These are phyloP conservation scores for Tetragonia tetragonoides DNA, from an alignment of 148 eudicot genomes.

Conservation along the genomic window DNA sequence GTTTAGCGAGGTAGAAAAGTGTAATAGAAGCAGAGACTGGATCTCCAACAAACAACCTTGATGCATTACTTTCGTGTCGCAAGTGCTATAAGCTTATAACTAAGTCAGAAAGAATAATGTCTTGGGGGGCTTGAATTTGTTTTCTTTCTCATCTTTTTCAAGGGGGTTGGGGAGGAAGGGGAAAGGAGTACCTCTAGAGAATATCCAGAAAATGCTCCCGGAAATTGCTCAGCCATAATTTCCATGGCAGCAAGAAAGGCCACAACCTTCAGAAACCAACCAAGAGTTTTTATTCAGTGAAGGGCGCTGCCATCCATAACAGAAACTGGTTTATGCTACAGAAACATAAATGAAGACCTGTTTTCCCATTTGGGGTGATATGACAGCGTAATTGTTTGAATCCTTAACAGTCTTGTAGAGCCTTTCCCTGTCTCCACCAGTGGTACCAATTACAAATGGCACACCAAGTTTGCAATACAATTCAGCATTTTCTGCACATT, in stretches of 20 bases:
- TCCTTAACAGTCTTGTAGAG: conserved; percentile 70
- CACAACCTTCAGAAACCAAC: conserved; percentile 58
- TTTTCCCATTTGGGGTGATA: conserved; percentile 99
- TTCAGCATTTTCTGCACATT: conserved; percentile 71
- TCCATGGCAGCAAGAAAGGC: conserved; percentile 99
- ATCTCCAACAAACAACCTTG: neutral
- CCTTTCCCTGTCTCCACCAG: conserved; percentile 92
- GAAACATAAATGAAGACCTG: conserved; percentile 45
- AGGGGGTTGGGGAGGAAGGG: neutral
- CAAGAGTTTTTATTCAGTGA: conserved; percentile 14
- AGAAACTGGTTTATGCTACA: conserved; percentile 5
- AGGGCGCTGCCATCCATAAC: neutral
- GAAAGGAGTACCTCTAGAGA: conserved; percentile 49
- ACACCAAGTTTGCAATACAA: conserved; percentile 87
- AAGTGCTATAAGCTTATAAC: neutral
- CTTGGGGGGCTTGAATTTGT: neutral
- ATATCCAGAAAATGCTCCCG: conserved; percentile 91
- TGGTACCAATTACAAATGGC: conserved; percentile 98
- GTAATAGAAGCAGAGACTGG: neutral
- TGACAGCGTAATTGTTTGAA: conserved; percentile 76
- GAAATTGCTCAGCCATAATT: conserved; percentile 89
- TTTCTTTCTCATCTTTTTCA: neutral
- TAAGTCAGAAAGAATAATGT: too few relatives aligned
- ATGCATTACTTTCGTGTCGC: neutral
- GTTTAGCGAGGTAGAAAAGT: too few relatives aligned